Base-by-base conservation (phyloP, 192 early-diverging fungal genomes). In the Rhizophagus clarus region DNA sequence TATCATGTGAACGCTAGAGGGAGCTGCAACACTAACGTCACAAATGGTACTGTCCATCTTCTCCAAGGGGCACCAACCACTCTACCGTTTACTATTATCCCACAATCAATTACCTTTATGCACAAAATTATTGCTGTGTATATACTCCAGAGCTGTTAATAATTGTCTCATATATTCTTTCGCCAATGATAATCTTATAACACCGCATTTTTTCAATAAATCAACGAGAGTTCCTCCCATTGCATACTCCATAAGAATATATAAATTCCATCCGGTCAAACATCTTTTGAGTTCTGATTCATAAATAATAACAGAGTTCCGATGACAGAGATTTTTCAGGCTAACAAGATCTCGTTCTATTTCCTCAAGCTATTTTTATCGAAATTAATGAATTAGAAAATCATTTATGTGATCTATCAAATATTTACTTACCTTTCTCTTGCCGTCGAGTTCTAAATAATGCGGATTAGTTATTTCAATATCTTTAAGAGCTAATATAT, bases 121-220 rank as follows among this genome's bases (percentile, higher is more conserved):
- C 14, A 91, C 85, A 76, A 93, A 89, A 20, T 91, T 91, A 12
- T 89, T 90, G 1, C 88, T 69, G 62, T 95, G 93, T 34, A 95
- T 74, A 76, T 89, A 87, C 20, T 89, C 85, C 10, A 95, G 81
- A 1, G 87, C 88, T 77, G 88, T 85, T 22, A 95, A 80, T 0
- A 95, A 86, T 14, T 95, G 92, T 15, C 88, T 88, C 82, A 92
- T 82, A 51, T 95, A 95, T 31, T 85, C 86, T 61, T 90, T 82
- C 1, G 89, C 85, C 64, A 90, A 86, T 15, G 84, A 71, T 40
- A 90, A 69, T 8, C 88, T 88, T 17, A 93, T 80, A 7, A 88
- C 74, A 2, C 92, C 92, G 80, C 92, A 92, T 45, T 89, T 89
- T 64, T 88, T 88, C 11, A 95, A 83, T 61, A 92, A 83, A 71